A percentile compares a stretch with the other conserved stretches of the same genome.
These are phyloP conservation scores for Basipetospora sp. DNA, from an alignment of 2,329 filamentous ascomycete species.

Conservation along the genomic window DNA sequence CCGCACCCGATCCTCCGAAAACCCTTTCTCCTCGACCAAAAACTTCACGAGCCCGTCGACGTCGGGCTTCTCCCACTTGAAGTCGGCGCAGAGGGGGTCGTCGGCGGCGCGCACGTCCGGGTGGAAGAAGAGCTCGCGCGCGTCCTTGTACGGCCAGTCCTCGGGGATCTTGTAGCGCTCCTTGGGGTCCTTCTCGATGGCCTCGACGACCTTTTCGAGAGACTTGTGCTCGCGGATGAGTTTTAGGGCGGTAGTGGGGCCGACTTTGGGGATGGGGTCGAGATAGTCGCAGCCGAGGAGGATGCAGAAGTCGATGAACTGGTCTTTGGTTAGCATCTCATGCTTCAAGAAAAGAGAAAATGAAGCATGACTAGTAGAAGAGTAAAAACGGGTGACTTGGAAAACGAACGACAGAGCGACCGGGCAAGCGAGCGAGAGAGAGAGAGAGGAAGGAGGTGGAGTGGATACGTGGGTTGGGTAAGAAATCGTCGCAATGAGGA, in stretches of 20 bases:
- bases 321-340: slow-evolving; percentile 5
- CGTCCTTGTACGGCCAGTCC: slow-evolving; percentile 93
- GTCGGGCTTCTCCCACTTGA: slow-evolving; percentile 94
- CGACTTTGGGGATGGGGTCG: slow-evolving; percentile 88
- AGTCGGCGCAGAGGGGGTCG: slow-evolving; percentile 77
- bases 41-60: slow-evolving; percentile 80
- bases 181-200: slow-evolving; percentile 60
- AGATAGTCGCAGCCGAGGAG: slow-evolving; percentile 95
- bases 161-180: slow-evolving; percentile 75
- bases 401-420: too few species aligned
- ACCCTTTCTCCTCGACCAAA: slow-evolving; percentile 85
- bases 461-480: too few species aligned
- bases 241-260: slow-evolving; percentile 80
- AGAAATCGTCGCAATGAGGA: too few species aligned
- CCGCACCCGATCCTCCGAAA: slow-evolving; percentile 86
- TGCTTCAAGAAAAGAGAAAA: neutral
- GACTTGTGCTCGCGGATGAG: slow-evolving; percentile 83
- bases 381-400: too few species aligned
- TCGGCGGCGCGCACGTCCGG: slow-evolving; percentile 78
- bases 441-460: too few species aligned
- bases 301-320: slow-evolving; percentile 98
- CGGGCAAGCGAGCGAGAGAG: too few species aligned
- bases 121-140: slow-evolving; percentile 78
- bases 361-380: neutral
- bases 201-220: slow-evolving; percentile 74